These are phyloP conservation scores for Fusarium coicis DNA, from an alignment of 2,329 filamentous ascomycete genomes.

Conservation along the genomic window DNA sequence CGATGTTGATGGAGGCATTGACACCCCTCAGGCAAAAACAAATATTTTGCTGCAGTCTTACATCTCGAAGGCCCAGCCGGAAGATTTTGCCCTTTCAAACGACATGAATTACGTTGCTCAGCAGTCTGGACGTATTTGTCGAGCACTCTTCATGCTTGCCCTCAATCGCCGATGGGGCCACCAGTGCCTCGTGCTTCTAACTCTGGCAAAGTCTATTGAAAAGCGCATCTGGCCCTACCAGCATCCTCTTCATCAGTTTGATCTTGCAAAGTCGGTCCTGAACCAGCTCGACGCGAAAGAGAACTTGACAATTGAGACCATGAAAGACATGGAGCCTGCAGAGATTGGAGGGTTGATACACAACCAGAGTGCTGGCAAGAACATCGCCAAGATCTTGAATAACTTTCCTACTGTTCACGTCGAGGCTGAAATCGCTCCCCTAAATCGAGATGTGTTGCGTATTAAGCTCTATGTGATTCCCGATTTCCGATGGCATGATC, in stretches of 20 bases:
- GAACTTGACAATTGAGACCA: slow-evolving; percentile 77
- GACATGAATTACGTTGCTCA: slow-evolving; percentile 96
- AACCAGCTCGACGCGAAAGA: slow-evolving; percentile 87
- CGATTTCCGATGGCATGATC: slow-evolving; percentile 95
- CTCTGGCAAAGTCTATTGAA: slow-evolving; percentile 96
- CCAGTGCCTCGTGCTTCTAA: slow-evolving; percentile 90
- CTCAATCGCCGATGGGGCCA: slow-evolving; percentile 95
- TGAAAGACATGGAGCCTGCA: slow-evolving; percentile 91
- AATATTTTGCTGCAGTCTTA: slow-evolving; percentile 95
- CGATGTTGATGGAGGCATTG: slow-evolving; percentile 77
- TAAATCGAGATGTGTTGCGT: slow-evolving; percentile 94
- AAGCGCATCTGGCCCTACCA: slow-evolving; percentile 95
- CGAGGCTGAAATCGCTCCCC: slow-evolving; percentile 92
- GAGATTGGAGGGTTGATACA: slow-evolving; percentile 94
- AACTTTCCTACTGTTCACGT: slow-evolving; percentile 93
- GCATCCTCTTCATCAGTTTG: slow-evolving; percentile 95
- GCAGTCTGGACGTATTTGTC: slow-evolving; percentile 92
- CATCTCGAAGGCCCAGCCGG: slow-evolving; percentile 86
- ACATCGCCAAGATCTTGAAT: slow-evolving; percentile 81
- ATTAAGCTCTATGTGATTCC: slow-evolving; percentile 87
- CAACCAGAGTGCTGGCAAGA: slow-evolving; percentile 87
- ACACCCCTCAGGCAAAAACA: slow-evolving; percentile 86
- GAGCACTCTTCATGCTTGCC: slow-evolving; percentile 97
- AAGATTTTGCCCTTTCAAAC: slow-evolving; percentile 93
- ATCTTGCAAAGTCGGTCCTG: slow-evolving; percentile 84